phyloP scores from a whole-genome alignment of 768 basidiomycete genomes.

The Candolleomyces eurysporus region DNA sequence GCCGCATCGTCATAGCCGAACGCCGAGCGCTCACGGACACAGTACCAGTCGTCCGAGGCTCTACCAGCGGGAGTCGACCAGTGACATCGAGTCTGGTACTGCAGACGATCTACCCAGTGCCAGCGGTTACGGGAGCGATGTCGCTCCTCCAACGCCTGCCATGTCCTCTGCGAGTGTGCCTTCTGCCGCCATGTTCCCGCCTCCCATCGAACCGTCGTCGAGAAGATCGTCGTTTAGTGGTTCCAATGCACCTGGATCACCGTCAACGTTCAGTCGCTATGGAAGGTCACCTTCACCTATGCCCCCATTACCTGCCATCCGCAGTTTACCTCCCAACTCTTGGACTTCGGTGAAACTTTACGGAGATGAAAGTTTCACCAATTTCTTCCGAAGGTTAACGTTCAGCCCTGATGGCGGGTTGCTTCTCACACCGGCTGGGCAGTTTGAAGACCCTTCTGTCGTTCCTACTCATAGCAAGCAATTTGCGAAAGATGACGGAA shows the following conservation, averaged over 20 bases:
- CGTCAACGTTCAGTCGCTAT: constrained; percentile 60
- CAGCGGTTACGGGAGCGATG: constrained; percentile 26
- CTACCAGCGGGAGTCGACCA: constrained; percentile 56
- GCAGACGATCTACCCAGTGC: constrained; percentile 45
- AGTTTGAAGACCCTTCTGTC: constrained; percentile 90
- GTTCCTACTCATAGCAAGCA: constrained; percentile 25
- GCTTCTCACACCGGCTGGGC: constrained; percentile 92
- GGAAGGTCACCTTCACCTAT: constrained; percentile 86
- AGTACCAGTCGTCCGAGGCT: constrained; percentile 50
- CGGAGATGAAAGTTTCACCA: constrained; percentile 92
- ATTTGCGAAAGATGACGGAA: constrained; percentile 32
- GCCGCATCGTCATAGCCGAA: constrained; percentile 66
- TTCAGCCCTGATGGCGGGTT: constrained; percentile 96
- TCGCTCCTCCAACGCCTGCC: constrained; percentile 58
- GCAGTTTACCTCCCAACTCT: constrained; percentile 55
- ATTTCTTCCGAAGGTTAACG: constrained; percentile 91
- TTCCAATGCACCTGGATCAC: constrained; percentile 77
- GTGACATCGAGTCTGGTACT: constrained; percentile 67
- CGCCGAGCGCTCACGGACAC: constrained; percentile 56
- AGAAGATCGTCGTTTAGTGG: constrained; percentile 76
- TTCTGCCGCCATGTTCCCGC: constrained; percentile 61
- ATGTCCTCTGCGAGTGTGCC: constrained; percentile 70
- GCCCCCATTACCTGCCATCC: constrained; percentile 92
- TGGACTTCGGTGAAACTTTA: constrained; percentile 82
- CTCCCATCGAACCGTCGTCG: constrained; percentile 59